A percentile compares a stretch with the other conserved stretches of the same genome.
These are phyloP conservation scores for Calonectria pteridis DNA, from an alignment of 2,329 filamentous ascomycete species.

Conservation along the genomic window DNA sequence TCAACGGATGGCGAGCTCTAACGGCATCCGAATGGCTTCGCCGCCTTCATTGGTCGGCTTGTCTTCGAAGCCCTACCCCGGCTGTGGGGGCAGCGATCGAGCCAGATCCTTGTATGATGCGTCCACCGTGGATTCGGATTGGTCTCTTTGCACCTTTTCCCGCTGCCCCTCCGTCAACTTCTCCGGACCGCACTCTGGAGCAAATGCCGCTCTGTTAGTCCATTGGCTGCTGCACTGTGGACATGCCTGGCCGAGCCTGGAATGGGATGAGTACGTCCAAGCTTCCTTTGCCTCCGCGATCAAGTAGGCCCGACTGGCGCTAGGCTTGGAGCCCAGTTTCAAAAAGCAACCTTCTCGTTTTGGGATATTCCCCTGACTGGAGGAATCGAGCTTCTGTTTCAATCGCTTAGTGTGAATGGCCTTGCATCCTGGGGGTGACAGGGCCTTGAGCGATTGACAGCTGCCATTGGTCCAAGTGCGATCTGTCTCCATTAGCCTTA, in stretches of 20 bases:
- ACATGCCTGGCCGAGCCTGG: background rate
- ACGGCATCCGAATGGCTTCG: constrained; percentile 9
- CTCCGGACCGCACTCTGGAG: background rate
- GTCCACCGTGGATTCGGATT: background rate
- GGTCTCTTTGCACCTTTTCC: background rate
- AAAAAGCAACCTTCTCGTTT: constrained; percentile 18
- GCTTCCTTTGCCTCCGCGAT: background rate
- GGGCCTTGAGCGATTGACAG: background rate
- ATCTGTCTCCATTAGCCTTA: constrained; percentile 5
- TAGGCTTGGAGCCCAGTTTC: background rate
- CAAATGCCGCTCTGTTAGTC: background rate
- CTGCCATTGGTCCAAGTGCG: constrained; percentile 1
- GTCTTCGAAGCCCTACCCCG: background rate
- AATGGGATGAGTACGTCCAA: constrained; percentile 4
- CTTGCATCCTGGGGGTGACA: constrained; percentile 10
- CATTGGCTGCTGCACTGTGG: constrained; percentile 2
- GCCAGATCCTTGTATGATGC: constrained; percentile 8
- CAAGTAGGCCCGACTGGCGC: constrained; percentile 16
- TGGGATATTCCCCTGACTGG: constrained; percentile 1
- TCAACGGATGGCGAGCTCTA: constrained; percentile 28
- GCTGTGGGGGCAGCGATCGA: constrained; percentile 17
- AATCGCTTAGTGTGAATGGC: constrained; percentile 4
- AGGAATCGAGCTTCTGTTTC: constrained; percentile 9
- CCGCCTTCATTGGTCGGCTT: background rate
- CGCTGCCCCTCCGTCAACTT: background rate